These are phyloP conservation scores for Beauveria sp. DNA, from an alignment of 2,329 filamentous ascomycete genomes.

Conservation along the genomic window DNA sequence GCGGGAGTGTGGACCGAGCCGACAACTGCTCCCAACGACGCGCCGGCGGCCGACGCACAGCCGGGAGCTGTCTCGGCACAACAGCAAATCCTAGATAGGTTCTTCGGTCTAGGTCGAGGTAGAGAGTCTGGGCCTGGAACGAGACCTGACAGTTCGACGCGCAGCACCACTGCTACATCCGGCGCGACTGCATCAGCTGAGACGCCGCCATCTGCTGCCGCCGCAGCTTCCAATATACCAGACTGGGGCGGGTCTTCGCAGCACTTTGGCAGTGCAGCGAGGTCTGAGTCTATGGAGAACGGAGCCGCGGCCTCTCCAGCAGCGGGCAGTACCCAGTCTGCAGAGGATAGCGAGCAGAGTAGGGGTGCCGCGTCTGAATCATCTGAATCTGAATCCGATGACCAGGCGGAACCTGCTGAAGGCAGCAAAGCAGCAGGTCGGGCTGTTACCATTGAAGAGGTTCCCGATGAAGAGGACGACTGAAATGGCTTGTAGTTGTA, in stretches of 20 bases:
- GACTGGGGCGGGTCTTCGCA: slow-evolving; percentile 46
- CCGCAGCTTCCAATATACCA: slow-evolving; percentile 39
- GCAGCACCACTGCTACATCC: background rate
- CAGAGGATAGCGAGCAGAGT: background rate
- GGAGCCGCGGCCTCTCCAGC: background rate
- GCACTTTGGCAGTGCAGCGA: slow-evolving; percentile 32
- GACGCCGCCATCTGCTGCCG: slow-evolving; percentile 18
- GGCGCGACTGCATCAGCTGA: background rate
- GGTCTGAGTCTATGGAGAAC: background rate
- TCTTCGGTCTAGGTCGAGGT: background rate
- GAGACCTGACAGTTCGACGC: background rate
- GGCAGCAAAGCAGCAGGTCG: slow-evolving; percentile 35
- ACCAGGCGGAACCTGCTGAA: slow-evolving; percentile 9
- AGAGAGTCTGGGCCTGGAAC: slow-evolving; percentile 12
- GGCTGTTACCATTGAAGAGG: slow-evolving; percentile 41
- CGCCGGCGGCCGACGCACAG: background rate
- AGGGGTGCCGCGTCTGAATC: slow-evolving; percentile 2
- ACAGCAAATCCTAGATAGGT: background rate
- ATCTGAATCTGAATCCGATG: slow-evolving; percentile 10
- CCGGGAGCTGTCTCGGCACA: background rate
- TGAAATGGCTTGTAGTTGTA: slow-evolving; percentile 17
- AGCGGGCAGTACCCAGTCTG: background rate
- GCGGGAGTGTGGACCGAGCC: background rate
- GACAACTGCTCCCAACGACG: background rate
- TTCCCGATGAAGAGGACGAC: slow-evolving; percentile 30